Evolutionary conservation across 108 stramenopile species (phyloP).

Genomic region (Cyclotella cryptica): DNA sequence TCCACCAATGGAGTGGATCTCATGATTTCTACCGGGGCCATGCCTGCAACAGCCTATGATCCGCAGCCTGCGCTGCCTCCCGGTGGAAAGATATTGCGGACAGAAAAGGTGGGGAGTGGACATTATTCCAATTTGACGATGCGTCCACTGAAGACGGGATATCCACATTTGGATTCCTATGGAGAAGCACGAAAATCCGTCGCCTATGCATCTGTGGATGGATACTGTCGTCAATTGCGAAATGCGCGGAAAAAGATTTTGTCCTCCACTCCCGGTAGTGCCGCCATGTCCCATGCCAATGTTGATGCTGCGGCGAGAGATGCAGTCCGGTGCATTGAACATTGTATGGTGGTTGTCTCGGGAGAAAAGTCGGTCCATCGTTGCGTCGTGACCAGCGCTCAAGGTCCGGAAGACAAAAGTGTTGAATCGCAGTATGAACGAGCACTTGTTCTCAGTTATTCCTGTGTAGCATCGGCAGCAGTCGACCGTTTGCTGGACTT

Average conservation of each 20-base stretch:
- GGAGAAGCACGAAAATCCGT: conserved; percentile 78
- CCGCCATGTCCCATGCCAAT: conserved; percentile 35
- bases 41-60: conserved; percentile 16
- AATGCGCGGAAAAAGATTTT: conserved; percentile 68
- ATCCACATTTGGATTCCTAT: conserved; percentile 85
- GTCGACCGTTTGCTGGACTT: conserved; percentile 86
- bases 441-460: conserved; percentile 74
- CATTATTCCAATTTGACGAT: conserved; percentile 66
- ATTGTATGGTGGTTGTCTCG: conserved; percentile 87
- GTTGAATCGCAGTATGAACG: conserved; percentile 64
- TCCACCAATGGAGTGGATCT: conserved; percentile 58
- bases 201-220: conserved; percentile 72
- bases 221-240: conserved; percentile 73
- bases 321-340: conserved; percentile 87
- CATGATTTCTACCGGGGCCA: conserved; percentile 2
- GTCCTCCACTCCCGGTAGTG: conserved; percentile 14
- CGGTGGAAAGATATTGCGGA: conserved; percentile 69
- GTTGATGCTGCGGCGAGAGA: conserved; percentile 83
- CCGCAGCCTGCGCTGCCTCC: conserved; percentile 62
- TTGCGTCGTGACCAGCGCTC: conserved; percentile 60
- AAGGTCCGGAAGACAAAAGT: conserved; percentile 28
- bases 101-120: conserved; percentile 87
- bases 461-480: conserved; percentile 68
- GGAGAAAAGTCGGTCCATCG: conserved; percentile 82
- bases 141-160: conserved; percentile 68